Evolutionary conservation across 2,329 filamentous ascomycete genomes (phyloP).

Genomic region (Xylariales sp.): DNA sequence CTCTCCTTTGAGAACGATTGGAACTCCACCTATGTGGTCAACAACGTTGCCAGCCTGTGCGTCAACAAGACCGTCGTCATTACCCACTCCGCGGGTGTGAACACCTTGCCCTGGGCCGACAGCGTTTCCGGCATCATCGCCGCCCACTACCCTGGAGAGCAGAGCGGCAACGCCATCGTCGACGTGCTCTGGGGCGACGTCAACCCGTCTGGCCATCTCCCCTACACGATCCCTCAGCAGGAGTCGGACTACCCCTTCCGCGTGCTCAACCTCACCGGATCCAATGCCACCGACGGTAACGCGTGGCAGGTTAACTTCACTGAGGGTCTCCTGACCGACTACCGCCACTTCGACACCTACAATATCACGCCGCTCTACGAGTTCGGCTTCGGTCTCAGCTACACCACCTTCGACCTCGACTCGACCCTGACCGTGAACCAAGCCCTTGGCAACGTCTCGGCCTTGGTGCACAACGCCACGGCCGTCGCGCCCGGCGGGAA

Average conservation of each 20-base stretch:
- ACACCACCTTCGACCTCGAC: conserved; percentile 46
- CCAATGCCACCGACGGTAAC: conserved; percentile 44
- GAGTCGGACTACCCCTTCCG: neutral
- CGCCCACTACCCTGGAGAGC: conserved; percentile 56
- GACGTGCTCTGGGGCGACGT: conserved; percentile 59
- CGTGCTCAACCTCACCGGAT: conserved; percentile 32
- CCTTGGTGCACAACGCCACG: conserved; percentile 10
- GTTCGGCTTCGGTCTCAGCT: conserved; percentile 36
- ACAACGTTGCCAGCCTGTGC: conserved; percentile 39
- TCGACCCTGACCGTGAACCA: neutral
- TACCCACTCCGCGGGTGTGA: conserved; percentile 58
- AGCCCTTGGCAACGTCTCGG: neutral
- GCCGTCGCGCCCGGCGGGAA: conserved; percentile 45
- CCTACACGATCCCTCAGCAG: neutral
- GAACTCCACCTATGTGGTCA: conserved; percentile 41
- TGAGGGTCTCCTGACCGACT: conserved; percentile 27
- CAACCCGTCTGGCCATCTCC: conserved; percentile 45
- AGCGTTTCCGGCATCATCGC: conserved; percentile 62
- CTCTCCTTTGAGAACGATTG: conserved; percentile 53
- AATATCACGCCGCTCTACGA: conserved; percentile 24
- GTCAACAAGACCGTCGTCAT: conserved; percentile 24
- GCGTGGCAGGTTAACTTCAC: conserved; percentile 18
- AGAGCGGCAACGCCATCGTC: conserved; percentile 56
- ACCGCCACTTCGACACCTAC: conserved; percentile 26
- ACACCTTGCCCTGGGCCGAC: conserved; percentile 52